Conservation (phyloP, 1,139 yeast genomes). For the Zygosaccharomyces pseudobailii region DNA sequence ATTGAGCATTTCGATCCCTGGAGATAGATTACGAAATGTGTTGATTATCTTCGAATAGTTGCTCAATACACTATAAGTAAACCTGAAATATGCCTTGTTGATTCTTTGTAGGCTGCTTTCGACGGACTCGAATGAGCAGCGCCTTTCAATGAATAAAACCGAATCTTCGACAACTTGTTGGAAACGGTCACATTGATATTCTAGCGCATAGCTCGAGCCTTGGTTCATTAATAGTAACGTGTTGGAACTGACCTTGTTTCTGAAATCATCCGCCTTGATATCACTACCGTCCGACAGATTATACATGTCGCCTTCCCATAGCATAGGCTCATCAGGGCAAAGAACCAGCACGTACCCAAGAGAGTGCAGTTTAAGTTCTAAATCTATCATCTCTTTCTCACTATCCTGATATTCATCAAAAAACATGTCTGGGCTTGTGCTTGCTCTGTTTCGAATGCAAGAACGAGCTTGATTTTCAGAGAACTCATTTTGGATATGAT, state of each 20-base stretch:
- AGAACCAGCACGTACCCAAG: slow-evolving; percentile 66
- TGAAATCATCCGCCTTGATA: slow-evolving; percentile 27
- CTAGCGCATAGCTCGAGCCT: slow-evolving; percentile 50
- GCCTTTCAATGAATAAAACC: slow-evolving; percentile 49
- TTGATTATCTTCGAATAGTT: slow-evolving; percentile 53
- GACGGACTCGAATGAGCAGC: slow-evolving; percentile 70
- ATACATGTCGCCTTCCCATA: slow-evolving; percentile 84
- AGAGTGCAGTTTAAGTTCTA: slow-evolving; percentile 29
- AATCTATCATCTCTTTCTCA: slow-evolving; percentile 34
- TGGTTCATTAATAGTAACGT: slow-evolving; percentile 66
- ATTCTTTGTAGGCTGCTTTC: slow-evolving; percentile 69
- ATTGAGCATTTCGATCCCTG: slow-evolving; percentile 72
- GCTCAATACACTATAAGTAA: slow-evolving; percentile 64
- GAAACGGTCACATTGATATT: slow-evolving; percentile 41
- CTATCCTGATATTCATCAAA: slow-evolving; percentile 31
- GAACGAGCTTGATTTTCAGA: slow-evolving; percentile 10
- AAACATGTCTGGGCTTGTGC: slow-evolving; percentile 7
- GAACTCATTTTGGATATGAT: slow-evolving; percentile 21
- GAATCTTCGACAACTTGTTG: slow-evolving; percentile 53
- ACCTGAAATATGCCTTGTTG: slow-evolving; percentile 62
- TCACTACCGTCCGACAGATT: slow-evolving; percentile 38
- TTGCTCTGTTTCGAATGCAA: slow-evolving; percentile 6
- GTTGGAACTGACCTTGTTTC: slow-evolving; percentile 55
- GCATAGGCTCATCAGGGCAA: slow-evolving; percentile 77
- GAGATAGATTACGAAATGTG: slow-evolving; percentile 46